Evolutionary conservation across 1,284 basidiomycete genomes (phyloP), one percentile per base, ranked within the genome.

Genomic region (Tremellales sp.): DNA sequence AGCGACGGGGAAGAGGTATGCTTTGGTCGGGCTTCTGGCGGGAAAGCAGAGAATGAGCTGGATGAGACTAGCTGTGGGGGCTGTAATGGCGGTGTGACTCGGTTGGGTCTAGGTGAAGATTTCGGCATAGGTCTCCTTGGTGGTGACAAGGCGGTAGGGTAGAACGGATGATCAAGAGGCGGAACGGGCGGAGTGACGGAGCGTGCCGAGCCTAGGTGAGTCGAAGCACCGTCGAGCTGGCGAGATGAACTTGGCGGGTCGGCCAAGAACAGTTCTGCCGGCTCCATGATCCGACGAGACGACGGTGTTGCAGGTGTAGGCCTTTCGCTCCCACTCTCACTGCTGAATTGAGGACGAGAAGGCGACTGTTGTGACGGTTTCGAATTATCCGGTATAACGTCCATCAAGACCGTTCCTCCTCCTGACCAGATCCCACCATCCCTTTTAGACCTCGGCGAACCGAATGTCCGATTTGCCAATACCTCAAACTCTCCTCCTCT

Each of bases 71-170:
- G n/a, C 19, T 10, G 37, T 26, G 21, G 13, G 21, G 44, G 17
- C 10, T 41, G 39, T 35, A 27, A 10, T 11, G 31, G 23, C 2
- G 31, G 26, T 25, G 40, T 23, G 13, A 27, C 35, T 22, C 35
- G 27, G 24, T 27, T 29, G 8, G 48, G 43, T 41, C 48, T 33
- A 36, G 54, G 53, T 4, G 58, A 15, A 31, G 29, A 56, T 25
- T 40, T 42, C 8, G 61, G 61, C 52, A 62, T 59, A n/a, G 61
- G 55, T 41, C 57, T 44, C 5, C 62, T 49, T 10, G 62, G 59
- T 11, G 62, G 62, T 5, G 60, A 62, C 4, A 62, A 45, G 3
- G 60, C 56, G 13, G 60, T 62, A 22, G 60, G 57, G 33, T 58
- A 62, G 33, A 53, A 27, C n/a, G 15, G 25, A 22, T 21, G 45